Evolutionary conservation across 1,284 basidiomycete genomes (phyloP), one percentile per base, ranked within the genome.

Genomic region (Heterobasidion parviporum): DNA sequence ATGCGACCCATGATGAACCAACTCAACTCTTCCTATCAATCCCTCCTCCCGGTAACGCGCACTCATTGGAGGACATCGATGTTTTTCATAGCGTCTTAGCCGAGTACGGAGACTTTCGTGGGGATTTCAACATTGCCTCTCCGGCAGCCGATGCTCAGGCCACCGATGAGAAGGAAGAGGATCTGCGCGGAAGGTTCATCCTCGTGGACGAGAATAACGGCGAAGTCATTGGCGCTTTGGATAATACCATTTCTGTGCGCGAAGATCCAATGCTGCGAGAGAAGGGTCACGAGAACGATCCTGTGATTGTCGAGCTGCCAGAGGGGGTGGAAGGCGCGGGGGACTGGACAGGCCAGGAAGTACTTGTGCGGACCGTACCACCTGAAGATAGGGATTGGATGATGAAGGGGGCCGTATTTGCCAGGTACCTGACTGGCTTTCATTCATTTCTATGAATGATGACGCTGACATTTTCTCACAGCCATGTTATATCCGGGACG

Each of bases 191-290:
- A 6, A 80, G 79, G 52, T 76, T 92, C 36, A 80, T 92, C 8
- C 78, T 91, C 55, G 77, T 92, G 59, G 83, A 93, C 66, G 81
- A 92, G 65, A 76, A 82, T 46, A 85, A 79, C 54, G 89, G 89
- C 2, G 81, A 89, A 62, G 76, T 92, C 7, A 74, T 93, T 9
- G 89, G 87, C 1, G 81, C 87, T 65, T 73, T 92, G 9, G 87
- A 87, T 53, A 72, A 81, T 45, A 68, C 74, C 49, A 72, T 88
- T 54, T 68, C 72, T 32, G 76, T 89, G 14, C 73, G 72, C 26
- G 87, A 89, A 64, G 85, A 87, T 62, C 74, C 79, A 10, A 65
- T 70, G 35, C 71, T 82, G 45, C 63, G 68, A 50, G 68, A 72
- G 56, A 70, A 71, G 26, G 80, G 79, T 8, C 76, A 78, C 50